Percentiles rank a stretch among this genome's conserved stretches.
phyloP scores from a whole-genome alignment of 2,329 filamentous ascomycete genomes.

The Pyricularia grisea region DNA sequence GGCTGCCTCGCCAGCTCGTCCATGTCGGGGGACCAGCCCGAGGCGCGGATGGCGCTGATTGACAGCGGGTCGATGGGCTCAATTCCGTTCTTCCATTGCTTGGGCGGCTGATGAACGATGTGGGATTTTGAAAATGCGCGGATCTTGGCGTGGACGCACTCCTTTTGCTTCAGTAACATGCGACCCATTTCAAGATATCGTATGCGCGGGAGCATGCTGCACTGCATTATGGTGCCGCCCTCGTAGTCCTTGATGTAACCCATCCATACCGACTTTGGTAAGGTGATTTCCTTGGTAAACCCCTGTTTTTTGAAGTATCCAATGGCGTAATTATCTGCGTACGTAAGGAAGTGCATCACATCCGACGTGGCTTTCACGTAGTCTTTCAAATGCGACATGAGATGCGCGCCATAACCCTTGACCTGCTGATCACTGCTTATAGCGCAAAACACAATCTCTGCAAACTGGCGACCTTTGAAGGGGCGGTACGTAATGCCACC shows the following conservation, averaged over 20 bases:
- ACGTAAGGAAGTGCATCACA: conserved; percentile 72
- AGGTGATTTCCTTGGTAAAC: conserved; percentile 69
- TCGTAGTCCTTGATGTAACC: conserved; percentile 77
- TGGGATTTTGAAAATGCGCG: conserved; percentile 61
- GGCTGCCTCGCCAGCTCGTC: conserved; percentile 65
- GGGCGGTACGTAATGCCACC: conserved; percentile 68
- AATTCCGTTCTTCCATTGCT: conserved; percentile 44
- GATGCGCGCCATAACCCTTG: conserved; percentile 67
- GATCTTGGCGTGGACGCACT: conserved; percentile 64
- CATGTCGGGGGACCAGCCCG: conserved; percentile 69
- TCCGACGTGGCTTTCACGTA: conserved; percentile 68
- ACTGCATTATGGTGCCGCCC: conserved; percentile 73
- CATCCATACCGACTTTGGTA: conserved; percentile 66
- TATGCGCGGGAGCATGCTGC: conserved; percentile 65
- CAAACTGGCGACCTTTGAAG: conserved; percentile 61
- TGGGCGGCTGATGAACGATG: conserved; percentile 56
- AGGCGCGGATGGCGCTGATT: conserved; percentile 59
- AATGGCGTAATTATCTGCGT: conserved; percentile 72
- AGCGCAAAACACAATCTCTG: conserved; percentile 71
- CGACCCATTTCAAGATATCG: conserved; percentile 61
- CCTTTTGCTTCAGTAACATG: conserved; percentile 69
- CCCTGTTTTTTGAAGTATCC: conserved; percentile 76
- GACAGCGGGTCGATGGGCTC: conserved; percentile 58
- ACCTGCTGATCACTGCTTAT: conserved; percentile 72
- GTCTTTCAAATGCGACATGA: conserved; percentile 70